These are phyloP conservation scores for Axilococcus clingmanii DNA, from an alignment of 139 green algal genomes.

Conservation along the genomic window DNA sequence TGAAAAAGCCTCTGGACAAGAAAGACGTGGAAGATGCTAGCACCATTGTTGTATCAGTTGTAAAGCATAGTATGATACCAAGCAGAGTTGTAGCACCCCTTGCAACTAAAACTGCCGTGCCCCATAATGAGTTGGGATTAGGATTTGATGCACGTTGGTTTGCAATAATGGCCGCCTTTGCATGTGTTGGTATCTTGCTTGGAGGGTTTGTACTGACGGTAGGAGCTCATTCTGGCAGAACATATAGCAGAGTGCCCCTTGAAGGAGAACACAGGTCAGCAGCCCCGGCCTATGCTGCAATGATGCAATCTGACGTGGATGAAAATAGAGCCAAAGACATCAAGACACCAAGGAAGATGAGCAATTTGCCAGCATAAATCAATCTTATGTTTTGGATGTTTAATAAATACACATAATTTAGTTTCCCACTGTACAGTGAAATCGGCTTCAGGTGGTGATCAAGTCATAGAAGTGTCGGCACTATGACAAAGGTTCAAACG, in stretches of 20 bases:
- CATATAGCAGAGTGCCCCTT: too few relatives aligned
- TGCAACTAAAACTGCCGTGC: too few relatives aligned
- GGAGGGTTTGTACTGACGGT: too few relatives aligned
- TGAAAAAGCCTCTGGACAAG: background rate
- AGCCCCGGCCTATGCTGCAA: too few relatives aligned
- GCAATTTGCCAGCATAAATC: background rate
- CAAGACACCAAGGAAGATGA: background rate
- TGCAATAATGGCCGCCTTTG: background rate
- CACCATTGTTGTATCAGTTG: background rate
- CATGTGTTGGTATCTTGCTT: background rate
- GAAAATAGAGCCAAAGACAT: background rate
- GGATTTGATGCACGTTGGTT: background rate
- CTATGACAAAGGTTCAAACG: constrained; percentile 60
- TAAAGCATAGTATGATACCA: too few relatives aligned
- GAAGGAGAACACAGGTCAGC: too few relatives aligned
- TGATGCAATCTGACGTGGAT: background rate
- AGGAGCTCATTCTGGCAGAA: too few relatives aligned
- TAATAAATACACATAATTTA: background rate
- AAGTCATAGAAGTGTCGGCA: background rate
- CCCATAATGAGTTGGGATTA: background rate
- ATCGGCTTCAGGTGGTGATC: background rate
- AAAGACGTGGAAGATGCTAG: background rate
- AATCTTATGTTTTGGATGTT: background rate
- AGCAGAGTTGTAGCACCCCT: background rate
- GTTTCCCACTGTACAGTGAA: background rate